These are phyloP conservation scores for Cyberlindnera lachancei DNA, from an alignment of 805 yeast genomes.

Conservation along the genomic window DNA sequence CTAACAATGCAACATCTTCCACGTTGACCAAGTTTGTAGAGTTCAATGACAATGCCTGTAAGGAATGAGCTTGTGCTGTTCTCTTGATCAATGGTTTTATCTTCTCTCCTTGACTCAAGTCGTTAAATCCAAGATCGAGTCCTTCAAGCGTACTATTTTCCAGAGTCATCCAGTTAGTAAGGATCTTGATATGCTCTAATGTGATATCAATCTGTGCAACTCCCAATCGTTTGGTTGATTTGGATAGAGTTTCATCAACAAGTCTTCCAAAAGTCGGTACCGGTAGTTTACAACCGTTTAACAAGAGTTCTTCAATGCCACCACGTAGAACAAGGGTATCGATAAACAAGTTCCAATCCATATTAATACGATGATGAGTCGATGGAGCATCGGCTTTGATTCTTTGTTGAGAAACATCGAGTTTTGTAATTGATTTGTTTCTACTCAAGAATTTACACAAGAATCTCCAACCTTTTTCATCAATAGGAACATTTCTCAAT, in stretches of 20 bases:
- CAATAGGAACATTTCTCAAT: constrained; percentile 69
- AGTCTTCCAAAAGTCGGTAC: constrained; percentile 46
- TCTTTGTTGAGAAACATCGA: constrained; percentile 66
- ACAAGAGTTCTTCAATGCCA: constrained; percentile 70
- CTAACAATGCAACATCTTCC: constrained; percentile 41
- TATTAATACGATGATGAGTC: constrained; percentile 49
- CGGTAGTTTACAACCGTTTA: constrained; percentile 72
- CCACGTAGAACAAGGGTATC: constrained; percentile 62
- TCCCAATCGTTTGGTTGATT: constrained; percentile 56
- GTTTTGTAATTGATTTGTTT: constrained; percentile 46
- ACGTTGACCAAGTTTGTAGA: constrained; percentile 51
- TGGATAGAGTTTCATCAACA: constrained; percentile 46
- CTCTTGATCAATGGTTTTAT: constrained; percentile 20
- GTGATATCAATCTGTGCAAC: constrained; percentile 67
- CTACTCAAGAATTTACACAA: constrained; percentile 68
- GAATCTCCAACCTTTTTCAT: constrained; percentile 67
- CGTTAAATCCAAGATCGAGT: constrained; percentile 79
- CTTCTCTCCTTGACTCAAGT: constrained; percentile 33
- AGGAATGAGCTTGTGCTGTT: constrained; percentile 12
- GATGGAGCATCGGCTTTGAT: constrained; percentile 28
- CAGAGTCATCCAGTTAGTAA: constrained; percentile 51
- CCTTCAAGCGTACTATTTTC: constrained; percentile 45
- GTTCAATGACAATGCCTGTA: constrained; percentile 54
- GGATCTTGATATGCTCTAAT: constrained; percentile 45
- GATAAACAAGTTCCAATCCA: constrained; percentile 77